Evolutionary conservation across 257 asterid genomes (phyloP), one percentile per base, ranked within the genome.

Genomic region (Linderniella brevidens): DNA sequence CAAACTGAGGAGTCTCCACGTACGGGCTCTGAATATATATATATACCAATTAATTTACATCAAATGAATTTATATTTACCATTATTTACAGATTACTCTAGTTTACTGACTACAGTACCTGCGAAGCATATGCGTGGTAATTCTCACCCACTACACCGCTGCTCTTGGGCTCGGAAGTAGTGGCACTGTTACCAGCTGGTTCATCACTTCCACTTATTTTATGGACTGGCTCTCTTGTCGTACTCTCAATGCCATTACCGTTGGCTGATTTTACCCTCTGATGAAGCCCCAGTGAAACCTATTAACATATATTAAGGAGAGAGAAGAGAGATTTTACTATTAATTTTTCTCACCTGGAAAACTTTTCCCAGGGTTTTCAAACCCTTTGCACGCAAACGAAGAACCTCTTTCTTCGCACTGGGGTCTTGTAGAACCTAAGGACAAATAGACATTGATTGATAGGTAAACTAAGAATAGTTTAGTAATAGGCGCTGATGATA

Each of bases 351-450:
- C 38, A 78, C 97, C 81, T 83, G 95, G 66, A 87, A 74, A 48
- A 75, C 71, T 75, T 75, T 87, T 50, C 97, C 97, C 2, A 87
- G 86, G 58, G 95, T 83, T 71, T 87, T 87, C 60, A 87, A 67
- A 49, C 97, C 97, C 79, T 78, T 87, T 14, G 97, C 97, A 37
- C 95, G 82, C 17, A 75, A 60, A 46, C 86, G 92, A n/a, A 83
- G 86, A 60, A 82, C 97, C 77, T 87, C 97, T 74, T 75, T 87
- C 81, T 78, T 87, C 35, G 71, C 82, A 52, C 37, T 78, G 74
- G 38, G 67, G 54, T 87, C 98, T 64, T 74, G 94, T 51, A 90
- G 76, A 68, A 85, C 96, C 98, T 90, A 59, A 50, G 51, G 55
- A 56, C 45, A 61, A 35, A 50, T 49, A 35, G 11, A 53, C 18